A percentile compares a stretch with the other conserved stretches of the same genome.
These are phyloP conservation scores for Aureobasidium sp. DNA, from an alignment of 2,329 filamentous ascomycete species.

Conservation along the genomic window DNA sequence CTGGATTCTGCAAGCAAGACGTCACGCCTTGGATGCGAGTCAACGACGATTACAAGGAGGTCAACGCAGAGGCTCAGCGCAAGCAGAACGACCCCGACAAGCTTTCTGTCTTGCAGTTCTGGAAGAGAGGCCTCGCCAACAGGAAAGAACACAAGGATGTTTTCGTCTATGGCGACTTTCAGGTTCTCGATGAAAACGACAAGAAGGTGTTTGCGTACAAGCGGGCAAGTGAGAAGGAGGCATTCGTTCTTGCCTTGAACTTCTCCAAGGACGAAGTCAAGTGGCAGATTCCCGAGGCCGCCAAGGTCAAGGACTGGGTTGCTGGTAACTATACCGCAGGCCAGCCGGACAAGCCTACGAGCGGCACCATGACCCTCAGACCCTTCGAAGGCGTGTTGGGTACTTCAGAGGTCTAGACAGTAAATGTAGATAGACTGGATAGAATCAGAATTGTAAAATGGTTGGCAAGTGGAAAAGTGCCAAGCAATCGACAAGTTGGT, in stretches of 20 bases:
- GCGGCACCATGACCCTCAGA: slow-evolving; percentile 23
- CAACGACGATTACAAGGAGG: slow-evolving; percentile 42
- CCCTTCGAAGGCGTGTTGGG: slow-evolving; percentile 29
- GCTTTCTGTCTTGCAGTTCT: slow-evolving; percentile 50
- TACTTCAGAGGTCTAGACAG: neutral
- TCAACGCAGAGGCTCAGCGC: slow-evolving; percentile 51
- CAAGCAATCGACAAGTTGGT: neutral
- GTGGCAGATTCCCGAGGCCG: slow-evolving; percentile 26
- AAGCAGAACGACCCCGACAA: slow-evolving; percentile 19
- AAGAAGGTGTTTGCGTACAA: slow-evolving; percentile 48
- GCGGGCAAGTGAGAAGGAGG: slow-evolving; percentile 20
- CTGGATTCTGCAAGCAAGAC: slow-evolving; percentile 50
- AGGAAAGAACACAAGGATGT: slow-evolving; percentile 49
- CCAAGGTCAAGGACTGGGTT: slow-evolving; percentile 28
- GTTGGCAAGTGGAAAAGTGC: no score
- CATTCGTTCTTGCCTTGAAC: slow-evolving; percentile 28
- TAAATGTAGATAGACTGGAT: neutral
- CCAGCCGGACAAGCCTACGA: slow-evolving; percentile 20
- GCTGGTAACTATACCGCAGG: slow-evolving; percentile 25
- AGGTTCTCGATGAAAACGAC: slow-evolving; percentile 41
- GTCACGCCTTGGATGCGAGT: slow-evolving; percentile 50
- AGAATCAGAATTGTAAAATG: neutral
- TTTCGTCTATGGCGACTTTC: slow-evolving; percentile 54
- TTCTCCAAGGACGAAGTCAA: slow-evolving; percentile 25
- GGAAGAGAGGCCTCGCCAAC: slow-evolving; percentile 46